Conservation (phyloP, 371 early-diverging fungal genomes). For the Saksenaea vasiformis region DNA sequence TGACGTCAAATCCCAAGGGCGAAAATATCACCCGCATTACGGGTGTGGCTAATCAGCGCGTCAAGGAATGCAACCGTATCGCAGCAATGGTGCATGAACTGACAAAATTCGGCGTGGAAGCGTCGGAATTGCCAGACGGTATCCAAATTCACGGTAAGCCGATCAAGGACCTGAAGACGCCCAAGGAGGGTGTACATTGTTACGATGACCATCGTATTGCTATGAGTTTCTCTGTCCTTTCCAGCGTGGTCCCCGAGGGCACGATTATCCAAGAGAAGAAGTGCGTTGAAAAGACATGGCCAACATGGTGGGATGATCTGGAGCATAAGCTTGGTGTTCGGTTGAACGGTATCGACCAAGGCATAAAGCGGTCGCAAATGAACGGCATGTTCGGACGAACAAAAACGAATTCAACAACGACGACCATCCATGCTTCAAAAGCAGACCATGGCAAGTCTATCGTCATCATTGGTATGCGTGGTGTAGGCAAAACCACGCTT, state of each 20-base stretch:
- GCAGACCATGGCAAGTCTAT: constrained; percentile 55
- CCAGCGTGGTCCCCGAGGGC: constrained; percentile 74
- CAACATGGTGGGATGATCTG: constrained; percentile 96
- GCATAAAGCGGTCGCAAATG: constrained; percentile 39
- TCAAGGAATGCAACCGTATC: constrained; percentile 98
- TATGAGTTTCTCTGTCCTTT: constrained; percentile 92
- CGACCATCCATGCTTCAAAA: constrained; percentile 8
- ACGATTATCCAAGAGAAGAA: constrained; percentile 87
- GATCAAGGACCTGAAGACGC: constrained; percentile 53
- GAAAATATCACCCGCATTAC: constrained; percentile 79
- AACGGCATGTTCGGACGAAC: constrained; percentile 31
- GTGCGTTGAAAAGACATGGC: constrained; percentile 99
- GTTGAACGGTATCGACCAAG: constrained; percentile 74
- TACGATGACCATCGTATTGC: constrained; percentile 98
- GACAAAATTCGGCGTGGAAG: constrained; percentile 84
- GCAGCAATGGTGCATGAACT: constrained; percentile 95
- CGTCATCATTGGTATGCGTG: constrained; percentile 96
- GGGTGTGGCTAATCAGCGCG: constrained; percentile 97
- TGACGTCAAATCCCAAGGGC: constrained; percentile 59
- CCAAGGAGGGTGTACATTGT: constrained; percentile 80
- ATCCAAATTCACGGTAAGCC: constrained; percentile 82
- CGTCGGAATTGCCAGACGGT: constrained; percentile 88
- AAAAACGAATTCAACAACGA: not conserved
- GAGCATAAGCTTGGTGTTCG: constrained; percentile 75
- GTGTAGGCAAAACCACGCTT: constrained; percentile 92